phyloP scores from a whole-genome alignment of 129 eudicot species.

The Apium graveolens region DNA sequence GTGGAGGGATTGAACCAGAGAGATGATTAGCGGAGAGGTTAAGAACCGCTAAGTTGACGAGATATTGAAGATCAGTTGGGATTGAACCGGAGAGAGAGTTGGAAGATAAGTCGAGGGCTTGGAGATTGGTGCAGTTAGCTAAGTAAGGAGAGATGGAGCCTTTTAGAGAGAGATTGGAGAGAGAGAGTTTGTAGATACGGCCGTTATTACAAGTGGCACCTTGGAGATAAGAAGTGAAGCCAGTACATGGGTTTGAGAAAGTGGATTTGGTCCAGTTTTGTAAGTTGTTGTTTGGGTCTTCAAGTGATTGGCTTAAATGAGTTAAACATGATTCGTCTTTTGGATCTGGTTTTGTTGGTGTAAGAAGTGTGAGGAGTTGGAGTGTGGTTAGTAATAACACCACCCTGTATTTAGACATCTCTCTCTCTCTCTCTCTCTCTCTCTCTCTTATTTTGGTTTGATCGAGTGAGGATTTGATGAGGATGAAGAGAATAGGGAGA shows the following conservation, averaged over 20 bases:
- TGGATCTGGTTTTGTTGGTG: conserved; percentile 56
- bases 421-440: neutral
- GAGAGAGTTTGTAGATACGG: conserved; percentile 76
- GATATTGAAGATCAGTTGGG: conserved; percentile 50
- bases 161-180: conserved; percentile 41
- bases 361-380: neutral
- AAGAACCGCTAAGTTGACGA: conserved; percentile 73
- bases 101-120: conserved; percentile 79
- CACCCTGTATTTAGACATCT: neutral
- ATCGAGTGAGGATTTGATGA: too few relatives aligned
- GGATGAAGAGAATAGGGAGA: neutral
- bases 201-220: conserved; percentile 98
- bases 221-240: conserved; percentile 50
- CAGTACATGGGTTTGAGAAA: conserved; percentile 65
- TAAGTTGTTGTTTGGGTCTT: conserved; percentile 54
- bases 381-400: conserved; percentile 8
- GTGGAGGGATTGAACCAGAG: conserved; percentile 48
- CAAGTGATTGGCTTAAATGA: conserved; percentile 45
- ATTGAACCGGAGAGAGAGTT: conserved; percentile 62
- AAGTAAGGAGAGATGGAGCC: conserved; percentile 71
- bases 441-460: too few relatives aligned
- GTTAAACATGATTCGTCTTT: conserved; percentile 68
- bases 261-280: conserved; percentile 67
- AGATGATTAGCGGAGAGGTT: conserved; percentile 64
- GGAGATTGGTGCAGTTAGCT: conserved; percentile 79